phyloP scores from a whole-genome alignment of 306 rosid species.

The Ochetophila trinervis region DNA sequence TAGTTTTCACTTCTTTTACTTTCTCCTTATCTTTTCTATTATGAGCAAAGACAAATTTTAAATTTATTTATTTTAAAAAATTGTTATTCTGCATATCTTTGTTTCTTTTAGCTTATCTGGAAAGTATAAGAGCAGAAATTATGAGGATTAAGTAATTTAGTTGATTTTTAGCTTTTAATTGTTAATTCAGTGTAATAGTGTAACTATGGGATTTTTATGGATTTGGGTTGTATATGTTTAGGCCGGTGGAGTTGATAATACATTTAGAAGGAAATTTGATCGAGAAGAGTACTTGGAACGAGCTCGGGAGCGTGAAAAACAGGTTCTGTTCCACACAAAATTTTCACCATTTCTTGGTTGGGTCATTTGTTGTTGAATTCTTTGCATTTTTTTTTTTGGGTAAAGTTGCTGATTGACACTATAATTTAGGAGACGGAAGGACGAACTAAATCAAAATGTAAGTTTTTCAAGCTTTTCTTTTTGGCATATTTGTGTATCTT shows the following conservation, averaged over 20 bases:
- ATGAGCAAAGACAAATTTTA: too few species aligned
- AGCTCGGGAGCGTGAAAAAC: constrained; percentile 90
- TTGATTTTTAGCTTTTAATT: background rate
- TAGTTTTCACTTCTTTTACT: too few species aligned
- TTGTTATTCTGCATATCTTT: too few species aligned
- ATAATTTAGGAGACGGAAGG: constrained; percentile 54
- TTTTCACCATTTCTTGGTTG: background rate
- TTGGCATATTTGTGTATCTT: background rate
- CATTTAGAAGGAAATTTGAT: constrained; percentile 91
- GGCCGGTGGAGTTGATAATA: constrained; percentile 87
- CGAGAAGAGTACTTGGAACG: constrained; percentile 88
- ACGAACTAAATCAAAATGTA: constrained; percentile 65
- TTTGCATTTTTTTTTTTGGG: background rate
- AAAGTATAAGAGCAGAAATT: background rate
- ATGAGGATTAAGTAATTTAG: background rate
- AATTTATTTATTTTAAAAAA: too few species aligned
- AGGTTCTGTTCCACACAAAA: constrained; percentile 35
- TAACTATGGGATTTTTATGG: background rate
- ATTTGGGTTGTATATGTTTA: constrained; percentile 16
- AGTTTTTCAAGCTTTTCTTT: constrained; percentile 7
- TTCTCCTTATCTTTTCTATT: too few species aligned
- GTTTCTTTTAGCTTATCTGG: background rate
- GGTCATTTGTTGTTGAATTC: background rate
- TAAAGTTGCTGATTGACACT: constrained; percentile 6
- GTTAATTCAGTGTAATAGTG: too few species aligned